These are phyloP conservation scores for Lactarius indigo DNA, from an alignment of 768 basidiomycete species.

Conservation along the genomic window DNA sequence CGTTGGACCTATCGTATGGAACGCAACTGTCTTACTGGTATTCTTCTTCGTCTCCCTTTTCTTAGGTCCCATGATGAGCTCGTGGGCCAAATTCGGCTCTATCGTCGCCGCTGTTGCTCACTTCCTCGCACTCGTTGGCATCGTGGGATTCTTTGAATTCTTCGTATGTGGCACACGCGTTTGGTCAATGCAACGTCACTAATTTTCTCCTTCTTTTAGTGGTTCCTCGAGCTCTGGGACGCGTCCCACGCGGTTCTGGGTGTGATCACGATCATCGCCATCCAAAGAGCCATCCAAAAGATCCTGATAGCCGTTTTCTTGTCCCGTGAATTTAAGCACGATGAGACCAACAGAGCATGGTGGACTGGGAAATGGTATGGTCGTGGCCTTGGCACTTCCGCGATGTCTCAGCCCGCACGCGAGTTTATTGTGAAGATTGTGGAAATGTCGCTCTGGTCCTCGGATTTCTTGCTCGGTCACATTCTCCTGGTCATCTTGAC, in stretches of 20 bases:
- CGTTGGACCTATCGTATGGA: conserved; percentile 93
- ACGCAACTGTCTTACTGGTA: conserved; percentile 78
- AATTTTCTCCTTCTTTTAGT: conserved; percentile 44
- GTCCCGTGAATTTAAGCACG: conserved; percentile 98
- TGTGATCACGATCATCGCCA: conserved; percentile 83
- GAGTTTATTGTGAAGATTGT: conserved; percentile 98
- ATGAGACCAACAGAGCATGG: conserved; percentile 98
- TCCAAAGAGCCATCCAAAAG: conserved; percentile 93
- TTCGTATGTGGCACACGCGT: conserved; percentile 59
- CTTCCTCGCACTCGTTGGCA: conserved; percentile 71
- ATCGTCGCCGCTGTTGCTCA: conserved; percentile 94
- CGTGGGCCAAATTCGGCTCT: conserved; percentile 84
- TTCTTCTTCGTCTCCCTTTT: conserved; percentile 93
- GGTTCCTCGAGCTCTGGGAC: conserved; percentile 94
- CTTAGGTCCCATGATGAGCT: conserved; percentile 84
- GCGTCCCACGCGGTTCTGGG: conserved; percentile 91
- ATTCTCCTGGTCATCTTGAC: conserved; percentile 88
- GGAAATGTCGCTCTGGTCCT: conserved; percentile 93
- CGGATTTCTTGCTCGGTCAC: conserved; percentile 86
- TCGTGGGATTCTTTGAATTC: conserved; percentile 92
- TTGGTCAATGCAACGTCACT: neutral
- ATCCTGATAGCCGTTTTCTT: conserved; percentile 90
- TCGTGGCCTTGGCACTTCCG: conserved; percentile 83
- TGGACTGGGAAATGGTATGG: conserved; percentile 99
- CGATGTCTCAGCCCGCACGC: conserved; percentile 96